Conservation (phyloP, 139 green algal genomes). For the Prasinococcaceae sp. region DNA sequence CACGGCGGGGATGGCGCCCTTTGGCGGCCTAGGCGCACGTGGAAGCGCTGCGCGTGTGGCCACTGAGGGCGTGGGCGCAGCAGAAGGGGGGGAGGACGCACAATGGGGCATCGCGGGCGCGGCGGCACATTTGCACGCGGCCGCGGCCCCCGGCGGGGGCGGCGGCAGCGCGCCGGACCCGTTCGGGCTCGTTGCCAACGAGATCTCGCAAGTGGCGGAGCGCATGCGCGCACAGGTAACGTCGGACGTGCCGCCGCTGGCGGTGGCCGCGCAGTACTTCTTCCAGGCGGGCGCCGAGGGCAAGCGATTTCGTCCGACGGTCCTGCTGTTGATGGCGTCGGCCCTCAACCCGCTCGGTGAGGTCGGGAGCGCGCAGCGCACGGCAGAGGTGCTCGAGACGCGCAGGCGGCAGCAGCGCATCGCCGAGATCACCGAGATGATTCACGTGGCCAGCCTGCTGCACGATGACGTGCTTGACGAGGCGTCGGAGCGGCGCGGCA, state of each 20-base stretch:
- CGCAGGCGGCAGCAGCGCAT: constrained; percentile 79
- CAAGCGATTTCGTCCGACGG: constrained; percentile 75
- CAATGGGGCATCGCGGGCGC: no score
- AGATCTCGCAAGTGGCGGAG: constrained; percentile 18
- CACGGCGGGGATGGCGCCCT: no score
- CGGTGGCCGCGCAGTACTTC: constrained; percentile 69
- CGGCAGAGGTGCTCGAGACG: background rate
- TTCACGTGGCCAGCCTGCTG: constrained; percentile 56
- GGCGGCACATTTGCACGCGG: no score
- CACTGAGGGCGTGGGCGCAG: no score
- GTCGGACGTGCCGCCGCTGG: constrained; percentile 67
- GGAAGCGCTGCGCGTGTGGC: no score
- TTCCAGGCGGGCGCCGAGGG: constrained; percentile 69
- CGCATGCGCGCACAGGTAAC: constrained; percentile 16
- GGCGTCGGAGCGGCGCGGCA: constrained; percentile 61
- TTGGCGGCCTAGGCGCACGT: no score
- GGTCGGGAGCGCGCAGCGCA: background rate
- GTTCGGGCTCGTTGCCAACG: constrained; percentile 24
- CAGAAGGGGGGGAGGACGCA: no score
- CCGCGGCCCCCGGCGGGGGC: no score
- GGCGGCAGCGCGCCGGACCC: constrained; percentile 7
- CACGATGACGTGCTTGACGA: constrained; percentile 97
- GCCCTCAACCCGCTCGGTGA: constrained; percentile 39
- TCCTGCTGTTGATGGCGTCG: constrained; percentile 68
- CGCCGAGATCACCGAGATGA: constrained; percentile 93